These are phyloP conservation scores for Rubus parviflorus DNA, from an alignment of 306 rosid genomes.

Conservation along the genomic window DNA sequence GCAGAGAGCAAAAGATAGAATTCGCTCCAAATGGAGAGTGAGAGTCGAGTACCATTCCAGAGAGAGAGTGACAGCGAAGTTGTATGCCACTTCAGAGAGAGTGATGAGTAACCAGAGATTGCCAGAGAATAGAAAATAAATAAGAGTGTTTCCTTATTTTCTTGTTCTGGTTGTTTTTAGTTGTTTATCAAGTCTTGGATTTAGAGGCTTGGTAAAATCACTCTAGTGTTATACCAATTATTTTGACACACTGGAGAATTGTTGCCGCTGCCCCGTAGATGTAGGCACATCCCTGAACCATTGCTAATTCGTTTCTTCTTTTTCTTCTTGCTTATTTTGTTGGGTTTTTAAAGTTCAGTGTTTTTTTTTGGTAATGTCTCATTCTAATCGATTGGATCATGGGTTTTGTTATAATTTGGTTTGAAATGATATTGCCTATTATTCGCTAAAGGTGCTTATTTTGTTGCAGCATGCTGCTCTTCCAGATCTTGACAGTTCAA, in stretches of 20 bases:
- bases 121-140: background rate
- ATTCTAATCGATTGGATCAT: background rate
- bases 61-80: background rate
- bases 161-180: no score
- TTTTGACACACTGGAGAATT: no score
- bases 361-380: no score
- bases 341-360: no score
- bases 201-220: no score
- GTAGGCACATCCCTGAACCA: no score
- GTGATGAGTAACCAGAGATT: background rate
- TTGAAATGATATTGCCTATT: background rate
- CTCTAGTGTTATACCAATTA: no score
- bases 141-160: background rate
- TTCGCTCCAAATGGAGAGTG: background rate
- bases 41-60: background rate
- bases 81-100: background rate
- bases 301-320: no score
- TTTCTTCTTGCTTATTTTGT: no score
- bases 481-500: slow-evolving; percentile 72
- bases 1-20: no score
- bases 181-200: no score
- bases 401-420: background rate
- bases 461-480: slow-evolving; percentile 83
- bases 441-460: slow-evolving; percentile 17
- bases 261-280: no score